A percentile compares a stretch with the other conserved stretches of the same genome.
Evolutionary conservation across 768 basidiomycete species (phyloP).

Genomic region (Tephrocybe sp.): DNA sequence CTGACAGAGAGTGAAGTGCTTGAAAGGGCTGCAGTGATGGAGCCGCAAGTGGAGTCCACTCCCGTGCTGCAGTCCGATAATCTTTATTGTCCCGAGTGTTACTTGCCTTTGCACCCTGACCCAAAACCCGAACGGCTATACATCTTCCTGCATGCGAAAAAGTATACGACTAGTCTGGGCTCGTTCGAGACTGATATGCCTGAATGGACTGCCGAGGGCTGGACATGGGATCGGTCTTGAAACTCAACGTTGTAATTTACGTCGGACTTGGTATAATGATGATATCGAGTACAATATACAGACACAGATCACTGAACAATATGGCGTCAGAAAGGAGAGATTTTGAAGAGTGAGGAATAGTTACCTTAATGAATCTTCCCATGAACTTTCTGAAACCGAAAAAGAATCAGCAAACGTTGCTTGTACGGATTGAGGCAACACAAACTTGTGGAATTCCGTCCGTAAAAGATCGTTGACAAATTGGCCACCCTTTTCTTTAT

Average conservation of each 20-base stretch:
- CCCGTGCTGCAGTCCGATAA: conserved; percentile 36
- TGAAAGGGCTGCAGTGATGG: conserved; percentile 33
- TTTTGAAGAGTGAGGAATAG: not conserved
- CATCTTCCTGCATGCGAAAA: conserved; percentile 92
- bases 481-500: conserved; percentile 58
- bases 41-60: conserved; percentile 36
- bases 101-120: conserved; percentile 89
- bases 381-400: conserved; percentile 77
- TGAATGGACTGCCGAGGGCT: conserved; percentile 79
- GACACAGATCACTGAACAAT: conserved; percentile 6
- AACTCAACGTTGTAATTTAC: not conserved
- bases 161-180: conserved; percentile 82
- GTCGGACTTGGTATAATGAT: not conserved
- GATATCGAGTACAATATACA: conserved; percentile 11
- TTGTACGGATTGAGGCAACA: conserved; percentile 12
- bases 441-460: conserved; percentile 91
- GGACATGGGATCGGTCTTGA: conserved; percentile 55
- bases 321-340: not conserved
- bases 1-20: conserved; percentile 50
- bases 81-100: conserved; percentile 86
- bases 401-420: conserved; percentile 1
- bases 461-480: conserved; percentile 96
- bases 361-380: conserved; percentile 86
- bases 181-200: conserved; percentile 85
- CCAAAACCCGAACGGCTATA: conserved; percentile 89